These are phyloP conservation scores for Choiromyces venosus DNA, from an alignment of 495 filamentous ascomycete species.

Conservation along the genomic window DNA sequence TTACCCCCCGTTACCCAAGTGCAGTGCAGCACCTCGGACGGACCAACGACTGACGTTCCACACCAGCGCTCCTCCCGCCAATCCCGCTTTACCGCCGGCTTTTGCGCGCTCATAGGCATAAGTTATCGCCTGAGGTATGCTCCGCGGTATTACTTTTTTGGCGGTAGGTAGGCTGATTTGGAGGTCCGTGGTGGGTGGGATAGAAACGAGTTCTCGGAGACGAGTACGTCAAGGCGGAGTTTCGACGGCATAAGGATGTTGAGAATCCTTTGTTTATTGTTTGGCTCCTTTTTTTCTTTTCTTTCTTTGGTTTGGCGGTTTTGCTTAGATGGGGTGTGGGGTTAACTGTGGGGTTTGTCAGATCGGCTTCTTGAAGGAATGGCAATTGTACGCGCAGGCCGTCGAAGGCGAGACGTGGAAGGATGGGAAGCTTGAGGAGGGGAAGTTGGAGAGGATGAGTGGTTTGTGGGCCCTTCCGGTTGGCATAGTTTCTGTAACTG, in stretches of 20 bases:
- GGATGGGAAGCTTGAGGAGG: conserved; percentile 68
- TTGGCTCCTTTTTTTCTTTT: conserved; percentile 41
- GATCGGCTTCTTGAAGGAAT: conserved; percentile 94
- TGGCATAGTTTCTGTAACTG: conserved; percentile 6
- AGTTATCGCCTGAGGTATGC: conserved; percentile 63
- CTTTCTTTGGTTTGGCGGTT: background rate
- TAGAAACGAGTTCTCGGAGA: conserved; percentile 66
- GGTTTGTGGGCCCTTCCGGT: conserved; percentile 53
- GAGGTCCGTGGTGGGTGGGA: background rate
- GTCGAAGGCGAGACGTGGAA: conserved; percentile 79
- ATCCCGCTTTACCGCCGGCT: conserved; percentile 84
- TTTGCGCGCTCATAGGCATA: conserved; percentile 75
- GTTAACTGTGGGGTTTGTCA: conserved; percentile 40
- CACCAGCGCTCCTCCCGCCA: conserved; percentile 78
- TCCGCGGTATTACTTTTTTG: background rate
- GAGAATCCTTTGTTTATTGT: conserved; percentile 94
- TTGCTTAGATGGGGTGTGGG: background rate
- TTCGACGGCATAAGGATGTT: conserved; percentile 68
- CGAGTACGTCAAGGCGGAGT: conserved; percentile 85
- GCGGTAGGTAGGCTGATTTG: background rate
- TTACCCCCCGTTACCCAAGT: background rate
- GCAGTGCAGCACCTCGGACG: background rate
- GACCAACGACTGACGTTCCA: conserved; percentile 47
- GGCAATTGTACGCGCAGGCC: conserved; percentile 89
- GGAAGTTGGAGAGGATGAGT: conserved; percentile 87